Conservation (phyloP, 2,329 filamentous ascomycete genomes). For the Pseudocercospora pini-densiflorae region DNA sequence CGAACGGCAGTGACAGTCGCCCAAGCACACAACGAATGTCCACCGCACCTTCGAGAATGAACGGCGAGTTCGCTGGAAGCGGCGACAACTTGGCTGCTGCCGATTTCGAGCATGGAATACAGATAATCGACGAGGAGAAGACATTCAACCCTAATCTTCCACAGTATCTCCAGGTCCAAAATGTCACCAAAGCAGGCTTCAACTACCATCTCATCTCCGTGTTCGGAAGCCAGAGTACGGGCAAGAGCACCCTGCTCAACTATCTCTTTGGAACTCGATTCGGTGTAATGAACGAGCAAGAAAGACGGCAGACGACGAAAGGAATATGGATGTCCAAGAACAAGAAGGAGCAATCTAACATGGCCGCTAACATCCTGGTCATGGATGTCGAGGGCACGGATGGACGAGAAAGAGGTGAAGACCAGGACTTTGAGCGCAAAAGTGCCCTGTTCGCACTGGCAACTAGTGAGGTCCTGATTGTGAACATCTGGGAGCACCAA, state of each 20-base stretch:
- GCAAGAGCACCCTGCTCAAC: slow-evolving; percentile 96
- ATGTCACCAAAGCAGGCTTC: slow-evolving; percentile 87
- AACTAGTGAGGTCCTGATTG: slow-evolving; percentile 95
- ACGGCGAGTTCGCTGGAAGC: slow-evolving; percentile 78
- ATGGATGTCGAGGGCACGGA: slow-evolving; percentile 99
- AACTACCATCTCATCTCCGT: slow-evolving; percentile 99
- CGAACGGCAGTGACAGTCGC: slow-evolving; percentile 10
- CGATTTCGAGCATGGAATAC: slow-evolving; percentile 89
- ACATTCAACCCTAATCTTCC: slow-evolving; percentile 89
- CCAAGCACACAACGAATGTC: slow-evolving; percentile 32
- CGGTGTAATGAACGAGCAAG: slow-evolving; percentile 95
- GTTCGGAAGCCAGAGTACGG: slow-evolving; percentile 97
- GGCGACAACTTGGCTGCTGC: slow-evolving; percentile 67
- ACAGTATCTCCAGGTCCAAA: slow-evolving; percentile 78
- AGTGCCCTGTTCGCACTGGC: slow-evolving; percentile 96
- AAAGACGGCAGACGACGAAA: slow-evolving; percentile 95
- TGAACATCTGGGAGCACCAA: slow-evolving; percentile 99
- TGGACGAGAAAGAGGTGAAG: slow-evolving; percentile 92
- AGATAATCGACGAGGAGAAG: slow-evolving; percentile 96
- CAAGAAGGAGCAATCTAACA: slow-evolving; percentile 66
- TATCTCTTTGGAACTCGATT: slow-evolving; percentile 94
- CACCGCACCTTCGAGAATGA: slow-evolving; percentile 50
- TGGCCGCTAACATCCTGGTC: slow-evolving; percentile 97
- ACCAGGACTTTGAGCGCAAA: slow-evolving; percentile 99
- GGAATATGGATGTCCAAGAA: slow-evolving; percentile 99